Evolutionary conservation across 495 filamentous ascomycete genomes (phyloP).

Genomic region (Cercophora sp.): DNA sequence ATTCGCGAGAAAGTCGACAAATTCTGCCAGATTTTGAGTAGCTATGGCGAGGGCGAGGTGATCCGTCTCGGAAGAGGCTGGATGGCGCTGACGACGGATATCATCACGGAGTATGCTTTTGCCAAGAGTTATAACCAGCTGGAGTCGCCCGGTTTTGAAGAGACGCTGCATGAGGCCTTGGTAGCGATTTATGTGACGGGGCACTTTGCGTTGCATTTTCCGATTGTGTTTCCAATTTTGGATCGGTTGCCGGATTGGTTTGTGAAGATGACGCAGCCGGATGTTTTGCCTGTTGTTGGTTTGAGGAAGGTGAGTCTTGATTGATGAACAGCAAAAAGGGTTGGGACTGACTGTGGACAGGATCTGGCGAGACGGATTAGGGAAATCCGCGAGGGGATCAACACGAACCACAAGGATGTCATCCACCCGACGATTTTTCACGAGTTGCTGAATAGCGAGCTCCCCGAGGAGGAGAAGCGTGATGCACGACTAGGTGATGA

Average conservation of each 20-base stretch:
- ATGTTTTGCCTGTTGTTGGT: neutral
- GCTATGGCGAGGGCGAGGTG: neutral
- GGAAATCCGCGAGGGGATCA: neutral
- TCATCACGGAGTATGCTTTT: conserved; percentile 3
- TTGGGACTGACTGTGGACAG: too few relatives aligned
- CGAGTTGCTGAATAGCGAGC: neutral
- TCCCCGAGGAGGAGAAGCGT: neutral
- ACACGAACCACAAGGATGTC: neutral
- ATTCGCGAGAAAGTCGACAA: neutral
- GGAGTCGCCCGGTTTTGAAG: neutral
- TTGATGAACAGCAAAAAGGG: too few relatives aligned
- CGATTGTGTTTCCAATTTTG: neutral
- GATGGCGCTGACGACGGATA: neutral
- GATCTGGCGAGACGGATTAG: neutral
- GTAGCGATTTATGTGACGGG: neutral
- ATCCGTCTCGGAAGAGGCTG: neutral
- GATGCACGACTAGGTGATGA: conserved; percentile 27
- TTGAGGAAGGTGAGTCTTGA: too few relatives aligned
- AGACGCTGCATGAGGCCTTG: neutral
- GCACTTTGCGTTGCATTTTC: neutral
- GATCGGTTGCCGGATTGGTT: conserved; percentile 2
- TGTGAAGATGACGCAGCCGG: neutral
- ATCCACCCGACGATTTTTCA: conserved; percentile 1
- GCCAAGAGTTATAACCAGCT: neutral
- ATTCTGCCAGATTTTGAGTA: neutral